Base-by-base conservation (phyloP, 805 yeast genomes). In the Saccharomycopsis fermentans region DNA sequence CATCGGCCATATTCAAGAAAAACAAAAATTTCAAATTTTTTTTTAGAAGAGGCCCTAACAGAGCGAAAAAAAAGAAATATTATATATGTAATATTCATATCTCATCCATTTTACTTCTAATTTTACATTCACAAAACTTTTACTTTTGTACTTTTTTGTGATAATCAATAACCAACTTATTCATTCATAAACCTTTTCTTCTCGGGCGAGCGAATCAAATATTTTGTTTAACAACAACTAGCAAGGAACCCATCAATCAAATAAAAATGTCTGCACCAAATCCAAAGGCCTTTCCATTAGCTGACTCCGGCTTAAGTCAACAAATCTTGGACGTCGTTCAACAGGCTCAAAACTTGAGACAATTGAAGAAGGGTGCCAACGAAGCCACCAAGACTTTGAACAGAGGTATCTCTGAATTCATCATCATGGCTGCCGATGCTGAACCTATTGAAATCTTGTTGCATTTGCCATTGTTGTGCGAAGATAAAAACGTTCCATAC, bases 351-450 rank as follows among this genome's bases (percentile, higher is more conserved):
- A 90, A 87, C 79, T 83, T 94, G 74, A 90, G 98, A 81, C 99
- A 94, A 79, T 84, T 94, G 76, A 94, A 94, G 83, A 94, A 94
- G 77, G 99, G 99, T 77, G 99, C 99, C 68, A 94, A 94, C 76
- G 99, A 94, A 80, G 96, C 98, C 71, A 94, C 97, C 78, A 92
- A 92, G 83, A 92, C 97, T 69, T 83, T 92, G 78, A 92, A 92
- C 87, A 88, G 98, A 82, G 99, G 99, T 85, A 92, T 92, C 71
- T 88, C 97, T 69, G 99, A 92, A 80, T 92, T 92, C 82, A 91
- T 92, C 76, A 89, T 92, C 79, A 90, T 94, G 97, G 99, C 99
- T 66, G 99, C 99, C 69, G 99, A 94, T 74, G 90, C 99, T 70
- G 96, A 91, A 78, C 99, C 99, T 69, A 91, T 94, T 72, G 99